Conservation (phyloP, 2,329 filamentous ascomycete species). For the Graphilbum fragrans region DNA sequence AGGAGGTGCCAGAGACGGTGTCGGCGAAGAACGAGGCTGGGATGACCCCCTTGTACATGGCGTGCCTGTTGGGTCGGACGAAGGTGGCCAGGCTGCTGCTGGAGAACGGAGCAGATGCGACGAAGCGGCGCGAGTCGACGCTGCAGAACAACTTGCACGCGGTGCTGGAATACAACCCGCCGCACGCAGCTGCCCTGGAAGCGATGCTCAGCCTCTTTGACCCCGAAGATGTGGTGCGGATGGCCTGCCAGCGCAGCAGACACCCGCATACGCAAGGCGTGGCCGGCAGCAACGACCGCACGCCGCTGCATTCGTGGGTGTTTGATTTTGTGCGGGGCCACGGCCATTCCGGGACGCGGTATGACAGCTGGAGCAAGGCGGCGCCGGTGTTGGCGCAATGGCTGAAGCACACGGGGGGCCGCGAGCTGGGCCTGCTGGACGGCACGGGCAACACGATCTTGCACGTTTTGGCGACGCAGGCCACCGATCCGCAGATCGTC, state of each 20-base stretch:
- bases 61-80: conserved; percentile 42
- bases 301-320: conserved; percentile 53
- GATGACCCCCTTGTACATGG: conserved; percentile 57
- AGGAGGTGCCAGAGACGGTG: conserved; percentile 47
- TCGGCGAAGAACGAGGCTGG: conserved; percentile 47
- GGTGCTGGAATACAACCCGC: conserved; percentile 24
- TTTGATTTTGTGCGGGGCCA: background rate
- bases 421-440: conserved; percentile 46
- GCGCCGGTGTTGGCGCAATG: conserved; percentile 29
- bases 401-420: conserved; percentile 39
- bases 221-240: conserved; percentile 36
- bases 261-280: conserved; percentile 26
- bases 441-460: conserved; percentile 53
- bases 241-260: conserved; percentile 45
- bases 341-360: conserved; percentile 5
- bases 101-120: conserved; percentile 57
- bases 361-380: conserved; percentile 15
- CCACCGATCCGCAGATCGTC: conserved; percentile 21
- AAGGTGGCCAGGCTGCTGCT: conserved; percentile 51
- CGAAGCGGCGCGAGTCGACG: conserved; percentile 37
- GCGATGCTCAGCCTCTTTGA: conserved; percentile 47
- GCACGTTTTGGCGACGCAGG: conserved; percentile 38
- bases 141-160: conserved; percentile 61
- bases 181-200: conserved; percentile 22
- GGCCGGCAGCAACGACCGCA: conserved; percentile 34